Base-by-base conservation (phyloP, 139 green algal genomes). In the Picochlorum sp. region DNA sequence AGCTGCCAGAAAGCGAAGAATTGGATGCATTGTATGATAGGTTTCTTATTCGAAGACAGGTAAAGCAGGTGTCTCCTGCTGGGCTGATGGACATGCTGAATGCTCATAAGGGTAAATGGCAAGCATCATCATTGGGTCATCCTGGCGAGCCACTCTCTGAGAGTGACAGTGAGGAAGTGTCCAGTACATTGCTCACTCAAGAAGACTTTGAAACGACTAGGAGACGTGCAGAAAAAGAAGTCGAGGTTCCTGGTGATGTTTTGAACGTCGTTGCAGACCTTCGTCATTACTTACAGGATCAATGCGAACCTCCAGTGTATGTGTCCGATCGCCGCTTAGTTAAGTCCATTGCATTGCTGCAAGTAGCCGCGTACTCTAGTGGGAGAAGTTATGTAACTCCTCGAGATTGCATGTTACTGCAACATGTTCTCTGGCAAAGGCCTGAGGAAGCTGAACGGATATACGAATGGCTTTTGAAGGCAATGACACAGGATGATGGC, bases 1-100 rank as follows among this genome's bases (percentile, higher is more conserved):
- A 94, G 70, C 76, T 96, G 56, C 88, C 86, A 25, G 86, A 94
- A 64, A 84, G 68, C 25, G 88, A 94, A 74, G 88, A 96, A 73
- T 76, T 96, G 33, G 85, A 96, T 62, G 89, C 89, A 4, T 68
- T 96, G 65, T 96, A 93, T 55, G 89, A 96, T 54, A 73, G 89
- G 13, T 96, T 96, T 62, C 74, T 96, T 3, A 47, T 96, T 13
- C 64, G 89, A 24, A 70, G 72, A 16, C 57, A 72, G 31, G 88
- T 95, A 25, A 20, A 53, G 2, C 80, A 89, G 51, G 73, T 81
- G 4, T 67, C 63, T 4, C 51, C 45, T 5, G 62, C 14, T 9
- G 54, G 43, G 4, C 52, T 80, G 36, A 40, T 63, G 28, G 70
- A 61, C 26, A 67, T 79, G 76, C 50, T 69, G 53, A 33, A 28